Base-by-base conservation (phyloP, 2,329 filamentous ascomycete genomes). In the Verticillium nubilum region DNA sequence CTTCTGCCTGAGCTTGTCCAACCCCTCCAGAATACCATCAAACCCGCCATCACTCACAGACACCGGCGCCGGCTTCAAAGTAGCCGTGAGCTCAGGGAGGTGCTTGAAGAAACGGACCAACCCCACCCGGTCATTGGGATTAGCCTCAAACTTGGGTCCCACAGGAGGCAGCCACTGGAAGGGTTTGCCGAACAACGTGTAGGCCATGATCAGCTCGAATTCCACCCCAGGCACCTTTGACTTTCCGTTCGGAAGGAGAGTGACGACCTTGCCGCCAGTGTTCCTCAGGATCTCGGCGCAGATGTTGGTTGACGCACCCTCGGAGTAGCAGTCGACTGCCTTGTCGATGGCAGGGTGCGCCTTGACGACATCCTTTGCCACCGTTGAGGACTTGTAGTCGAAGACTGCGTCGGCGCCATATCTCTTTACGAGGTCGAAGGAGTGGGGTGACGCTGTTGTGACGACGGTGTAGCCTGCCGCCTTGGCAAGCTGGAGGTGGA, bases 401-500 rank as follows among this genome's bases (percentile, higher is more conserved):
- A 73, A 72, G 52, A 70, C 68, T 57, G 65, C 65, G 59, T 67
- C 66, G 1, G 68, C 72, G 56, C 72, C 70, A 7, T 71, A 59
- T 2, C 63, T 62, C 52, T 67, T 68, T 23, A 76, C 63, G 26
- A 72, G 70, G 19, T 70, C 73, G 60, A 72, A 72, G 64, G 76
- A 73, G 58, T 60, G 63, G 15, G 73, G 70, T 55, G 71, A 72
- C 6, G 67, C 56, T 7, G 70, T 73, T 26, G 72, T 59, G 55
- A 71, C 59, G 19, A 74, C 68, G 3, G 57, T 64, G 4, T 69
- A 65, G 3, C 73, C 74, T 3, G 74, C 75, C 17, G 67, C 61
- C 62, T 72, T 73, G 28, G 72, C 72, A 62, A 66, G 72, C 59
- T 75, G 72, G 60, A 76, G 72, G 5, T 68, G 72, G 65, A 80